Evolutionary conservation across 495 filamentous ascomycete species (phyloP).

Genomic region (Staphylotrichum longicolle): DNA sequence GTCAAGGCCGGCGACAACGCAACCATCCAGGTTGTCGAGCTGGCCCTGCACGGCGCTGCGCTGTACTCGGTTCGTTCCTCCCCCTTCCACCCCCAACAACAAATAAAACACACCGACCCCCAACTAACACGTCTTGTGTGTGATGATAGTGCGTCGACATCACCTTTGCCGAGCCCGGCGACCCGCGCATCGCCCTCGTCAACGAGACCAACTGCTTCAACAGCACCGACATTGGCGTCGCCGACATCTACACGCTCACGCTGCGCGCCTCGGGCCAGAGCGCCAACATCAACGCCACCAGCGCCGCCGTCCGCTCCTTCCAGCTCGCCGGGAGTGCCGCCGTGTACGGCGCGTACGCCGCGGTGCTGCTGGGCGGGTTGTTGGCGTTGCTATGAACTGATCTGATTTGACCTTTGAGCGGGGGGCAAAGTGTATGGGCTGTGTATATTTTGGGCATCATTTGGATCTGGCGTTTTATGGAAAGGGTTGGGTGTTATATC

Average conservation of each 20-base stretch:
- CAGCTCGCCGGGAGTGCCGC: slow-evolving; percentile 16
- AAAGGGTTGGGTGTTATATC: slow-evolving; percentile 13
- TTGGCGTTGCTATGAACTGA: slow-evolving; percentile 35
- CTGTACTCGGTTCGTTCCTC: slow-evolving; percentile 76
- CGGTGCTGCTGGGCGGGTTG: slow-evolving; percentile 36
- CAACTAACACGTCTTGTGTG: neutral
- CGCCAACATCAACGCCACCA: slow-evolving; percentile 24
- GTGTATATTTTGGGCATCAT: slow-evolving; percentile 25
- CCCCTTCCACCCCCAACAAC: neutral
- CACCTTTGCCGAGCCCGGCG: slow-evolving; percentile 69
- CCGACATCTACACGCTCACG: slow-evolving; percentile 66
- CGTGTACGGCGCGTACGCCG: slow-evolving; percentile 38
- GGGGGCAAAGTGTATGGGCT: neutral
- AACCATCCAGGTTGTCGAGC: slow-evolving; percentile 91
- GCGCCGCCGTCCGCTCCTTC: slow-evolving; percentile 19
- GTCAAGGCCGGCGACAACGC: slow-evolving; percentile 82
- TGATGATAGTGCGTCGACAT: slow-evolving; percentile 78
- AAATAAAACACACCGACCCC: neutral
- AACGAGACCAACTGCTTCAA: slow-evolving; percentile 83
- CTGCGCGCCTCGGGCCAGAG: slow-evolving; percentile 38
- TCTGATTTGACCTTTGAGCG: no score
- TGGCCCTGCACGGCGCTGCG: slow-evolving; percentile 83
- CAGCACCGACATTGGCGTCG: slow-evolving; percentile 67
- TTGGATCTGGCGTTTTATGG: slow-evolving; percentile 25
- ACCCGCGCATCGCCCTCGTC: slow-evolving; percentile 62